Percentiles rank a stretch among this genome's conserved stretches.
These are phyloP conservation scores for Flaveria ramosissima DNA, from an alignment of 129 eudicot species.

Conservation along the genomic window DNA sequence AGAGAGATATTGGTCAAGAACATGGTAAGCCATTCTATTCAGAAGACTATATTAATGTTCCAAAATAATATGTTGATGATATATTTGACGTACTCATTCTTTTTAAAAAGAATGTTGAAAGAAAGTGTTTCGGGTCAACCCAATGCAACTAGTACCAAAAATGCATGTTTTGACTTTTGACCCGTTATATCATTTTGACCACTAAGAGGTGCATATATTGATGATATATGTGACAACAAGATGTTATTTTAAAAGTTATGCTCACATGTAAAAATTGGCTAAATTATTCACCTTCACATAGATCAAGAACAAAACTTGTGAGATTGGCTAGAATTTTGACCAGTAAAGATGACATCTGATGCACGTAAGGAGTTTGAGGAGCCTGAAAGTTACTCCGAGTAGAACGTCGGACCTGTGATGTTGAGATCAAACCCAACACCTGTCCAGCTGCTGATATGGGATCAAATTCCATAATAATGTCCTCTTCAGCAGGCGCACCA, in stretches of 20 bases:
- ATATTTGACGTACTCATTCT: not conserved
- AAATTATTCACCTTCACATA: not conserved
- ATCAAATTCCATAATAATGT: conserved; percentile 63
- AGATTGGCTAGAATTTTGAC: conserved; percentile 82
- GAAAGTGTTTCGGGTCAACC: not conserved
- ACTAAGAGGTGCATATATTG: not conserved
- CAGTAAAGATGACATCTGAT: conserved; percentile 72
- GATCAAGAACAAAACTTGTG: not conserved
- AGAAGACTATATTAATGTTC: not conserved
- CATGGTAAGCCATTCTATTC: not conserved
- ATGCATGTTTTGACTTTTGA: not conserved
- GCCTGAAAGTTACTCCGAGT: conserved; percentile 40
- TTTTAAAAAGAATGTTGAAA: not conserved
- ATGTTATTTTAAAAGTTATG: not conserved
- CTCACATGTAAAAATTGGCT: not conserved
- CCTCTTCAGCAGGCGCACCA: conserved; percentile 57
- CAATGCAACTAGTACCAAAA: not conserved
- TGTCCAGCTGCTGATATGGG: conserved; percentile 53
- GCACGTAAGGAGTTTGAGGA: conserved; percentile 62
- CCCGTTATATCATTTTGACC: not conserved
- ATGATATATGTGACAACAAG: not conserved
- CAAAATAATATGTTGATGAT: not conserved
- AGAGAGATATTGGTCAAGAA: conserved; percentile 4
- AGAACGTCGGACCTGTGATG: conserved; percentile 32
- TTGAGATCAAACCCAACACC: conserved; percentile 41